Evolutionary conservation across 1,139 yeast genomes (phyloP).

Genomic region (Yamadazyma atmosphaerica): DNA sequence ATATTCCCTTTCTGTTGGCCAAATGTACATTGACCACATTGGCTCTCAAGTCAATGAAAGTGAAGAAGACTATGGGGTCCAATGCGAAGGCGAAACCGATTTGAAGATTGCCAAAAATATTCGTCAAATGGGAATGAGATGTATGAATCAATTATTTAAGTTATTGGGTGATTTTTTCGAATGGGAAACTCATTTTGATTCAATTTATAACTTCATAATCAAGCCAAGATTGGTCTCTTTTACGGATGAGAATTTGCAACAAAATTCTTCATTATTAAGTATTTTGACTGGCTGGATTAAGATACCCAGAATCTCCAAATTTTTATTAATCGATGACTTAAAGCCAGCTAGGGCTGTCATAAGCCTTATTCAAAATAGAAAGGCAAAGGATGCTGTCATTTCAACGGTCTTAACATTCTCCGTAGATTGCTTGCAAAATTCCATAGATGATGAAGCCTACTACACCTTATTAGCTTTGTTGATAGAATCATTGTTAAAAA

Average conservation of each 20-base stretch:
- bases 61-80: slow-evolving; percentile 14
- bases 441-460: slow-evolving; percentile 43
- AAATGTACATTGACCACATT: slow-evolving; percentile 32
- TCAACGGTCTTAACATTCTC: slow-evolving; percentile 58
- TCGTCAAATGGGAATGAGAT: slow-evolving; percentile 62
- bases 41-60: slow-evolving; percentile 16
- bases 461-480: slow-evolving; percentile 53
- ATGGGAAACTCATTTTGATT: slow-evolving; percentile 58
- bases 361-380: slow-evolving; percentile 50
- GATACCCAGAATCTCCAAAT: slow-evolving; percentile 45
- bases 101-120: slow-evolving; percentile 52
- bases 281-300: slow-evolving; percentile 68
- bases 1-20: slow-evolving; percentile 58
- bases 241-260: slow-evolving; percentile 77
- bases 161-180: slow-evolving; percentile 45
- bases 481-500: slow-evolving; percentile 54
- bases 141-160: slow-evolving; percentile 52
- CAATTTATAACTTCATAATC: slow-evolving; percentile 57
- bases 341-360: slow-evolving; percentile 59
- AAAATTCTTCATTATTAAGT: slow-evolving; percentile 74
- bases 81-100: slow-evolving; percentile 24
- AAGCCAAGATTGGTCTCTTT: slow-evolving; percentile 66
- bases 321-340: slow-evolving; percentile 57
- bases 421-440: slow-evolving; percentile 38
- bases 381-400: slow-evolving; percentile 70